Evolutionary conservation across 192 early-diverging fungal genomes (phyloP).

Genomic region (Backusella psychrophila): DNA sequence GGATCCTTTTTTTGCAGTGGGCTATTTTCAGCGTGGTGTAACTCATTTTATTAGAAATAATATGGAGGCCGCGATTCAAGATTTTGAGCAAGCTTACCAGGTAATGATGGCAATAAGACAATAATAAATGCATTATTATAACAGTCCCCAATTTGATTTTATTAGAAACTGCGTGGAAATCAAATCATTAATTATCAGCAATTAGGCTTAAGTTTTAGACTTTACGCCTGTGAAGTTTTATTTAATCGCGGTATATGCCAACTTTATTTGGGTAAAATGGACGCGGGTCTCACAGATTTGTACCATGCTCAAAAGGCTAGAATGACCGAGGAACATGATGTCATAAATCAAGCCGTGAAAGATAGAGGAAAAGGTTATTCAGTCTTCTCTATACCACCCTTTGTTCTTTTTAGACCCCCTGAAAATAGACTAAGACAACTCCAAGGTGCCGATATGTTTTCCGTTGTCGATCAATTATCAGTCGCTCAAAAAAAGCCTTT

Average conservation of each 20-base stretch:
- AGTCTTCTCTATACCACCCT: constrained; percentile 73
- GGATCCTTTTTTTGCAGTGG: constrained; percentile 88
- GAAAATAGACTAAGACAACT: constrained; percentile 63
- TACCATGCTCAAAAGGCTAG: constrained; percentile 59
- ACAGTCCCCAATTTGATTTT: background rate
- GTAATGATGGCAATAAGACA: constrained; percentile 37
- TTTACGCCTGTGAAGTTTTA: constrained; percentile 84
- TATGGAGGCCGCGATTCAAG: constrained; percentile 66
- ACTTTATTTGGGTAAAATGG: constrained; percentile 69
- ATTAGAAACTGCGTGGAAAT: constrained; percentile 77
- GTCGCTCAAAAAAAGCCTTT: constrained; percentile 13
- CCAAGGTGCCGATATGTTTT: constrained; percentile 56
- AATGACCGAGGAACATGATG: constrained; percentile 64
- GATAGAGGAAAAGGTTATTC: constrained; percentile 61
- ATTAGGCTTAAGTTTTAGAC: constrained; percentile 86
- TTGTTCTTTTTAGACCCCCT: constrained; percentile 79
- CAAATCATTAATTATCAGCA: constrained; percentile 93
- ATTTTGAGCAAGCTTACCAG: constrained; percentile 78
- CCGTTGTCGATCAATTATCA: constrained; percentile 53
- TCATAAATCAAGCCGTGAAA: constrained; percentile 63
- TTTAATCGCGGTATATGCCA: constrained; percentile 90
- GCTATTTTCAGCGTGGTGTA: constrained; percentile 90
- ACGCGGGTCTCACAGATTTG: constrained; percentile 71
- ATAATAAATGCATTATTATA: background rate
- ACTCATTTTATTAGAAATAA: constrained; percentile 72